Evolutionary conservation across 2,329 filamentous ascomycete genomes (phyloP), one percentile per base, ranked within the genome.

Genomic region (Arthrobotrys megalospora): DNA sequence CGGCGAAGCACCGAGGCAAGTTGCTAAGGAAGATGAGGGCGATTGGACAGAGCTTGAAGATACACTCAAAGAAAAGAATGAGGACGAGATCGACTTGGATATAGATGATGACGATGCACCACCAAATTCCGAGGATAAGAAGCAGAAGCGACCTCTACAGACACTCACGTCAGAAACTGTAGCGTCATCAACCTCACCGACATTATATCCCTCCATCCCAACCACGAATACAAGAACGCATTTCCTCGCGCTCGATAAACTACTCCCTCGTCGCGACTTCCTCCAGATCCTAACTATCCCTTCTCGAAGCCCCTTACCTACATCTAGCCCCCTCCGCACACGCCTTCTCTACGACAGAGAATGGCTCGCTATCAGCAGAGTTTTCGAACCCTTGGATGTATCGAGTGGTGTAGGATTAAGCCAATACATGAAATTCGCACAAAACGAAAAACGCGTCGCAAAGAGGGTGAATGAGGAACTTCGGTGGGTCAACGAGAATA

Each of bases 161-260:
- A 7, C 21, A 10, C 41, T 8, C 53, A n/a, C 80, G 72, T n/a
- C n/a, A 68, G 19, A 58, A n/a, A n/a, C 80, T 16, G 80, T 80
- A 11, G 88, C 91, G 68, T 90, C 91, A 1, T 5, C 52, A 89
- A 92, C 14, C 93, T 93, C 0, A 6, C 24, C 83, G 88, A 0
- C 1, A 76, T 41, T 80, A 82, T 77, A 83, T 60, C 19, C 80
- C 7, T 65, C 65, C 19, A n/a, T 62, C 6, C 71, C 70, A 64
- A 75, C 79, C 6, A 66, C 32, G 50, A 98, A 98, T 86, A 91
- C 88, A 19, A 87, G 88, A 3, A 96, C 95, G 1, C 88, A 90
- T 11, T 99, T 99, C 84, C 87, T 99, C 10, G 92, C 96, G 0
- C 87, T 99, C 1, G 95, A 97, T 85, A 99, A 99, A 84, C 97